Percentiles rank a stretch among this genome's conserved stretches.
Evolutionary conservation across 768 basidiomycete species (phyloP).

Genomic region (Clavaria fumosa): DNA sequence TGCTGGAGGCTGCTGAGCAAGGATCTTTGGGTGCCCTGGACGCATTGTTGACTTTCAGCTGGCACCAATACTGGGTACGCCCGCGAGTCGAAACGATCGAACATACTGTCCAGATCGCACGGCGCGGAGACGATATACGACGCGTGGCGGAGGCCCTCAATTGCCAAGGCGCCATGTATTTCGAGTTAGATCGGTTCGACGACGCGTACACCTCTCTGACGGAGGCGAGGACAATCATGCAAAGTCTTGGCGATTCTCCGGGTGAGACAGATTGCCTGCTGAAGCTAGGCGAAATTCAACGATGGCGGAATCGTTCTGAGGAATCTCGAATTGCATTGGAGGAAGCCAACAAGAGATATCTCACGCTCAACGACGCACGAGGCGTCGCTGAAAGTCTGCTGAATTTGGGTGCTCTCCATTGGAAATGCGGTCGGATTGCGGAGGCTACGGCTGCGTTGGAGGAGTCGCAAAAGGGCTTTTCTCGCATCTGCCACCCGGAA

Average conservation of each 20-base stretch:
- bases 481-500: slow-evolving; percentile 2
- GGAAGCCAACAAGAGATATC: slow-evolving; percentile 2
- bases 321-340: slow-evolving; percentile 4
- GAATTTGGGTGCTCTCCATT: slow-evolving; percentile 2
- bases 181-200: background rate
- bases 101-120: background rate
- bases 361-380: slow-evolving; percentile 4
- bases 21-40: background rate
- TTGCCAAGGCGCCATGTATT: background rate
- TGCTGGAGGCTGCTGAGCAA: slow-evolving; percentile 1
- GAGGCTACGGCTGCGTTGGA: slow-evolving; percentile 4
- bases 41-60: background rate
- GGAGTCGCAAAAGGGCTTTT: slow-evolving; percentile 2
- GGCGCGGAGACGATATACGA: background rate
- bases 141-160: background rate
- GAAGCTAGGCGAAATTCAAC: slow-evolving; percentile 4
- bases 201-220: background rate
- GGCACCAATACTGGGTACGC: background rate
- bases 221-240: background rate
- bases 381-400: slow-evolving; percentile 4
- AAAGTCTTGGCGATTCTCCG: slow-evolving; percentile 1
- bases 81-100: background rate
- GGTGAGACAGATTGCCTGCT: slow-evolving; percentile 1
- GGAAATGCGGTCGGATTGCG: slow-evolving; percentile 1
- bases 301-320: background rate